Evolutionary conservation across 768 basidiomycete genomes (phyloP), one percentile per base, ranked within the genome.

Genomic region (Tremella fuciformis): DNA sequence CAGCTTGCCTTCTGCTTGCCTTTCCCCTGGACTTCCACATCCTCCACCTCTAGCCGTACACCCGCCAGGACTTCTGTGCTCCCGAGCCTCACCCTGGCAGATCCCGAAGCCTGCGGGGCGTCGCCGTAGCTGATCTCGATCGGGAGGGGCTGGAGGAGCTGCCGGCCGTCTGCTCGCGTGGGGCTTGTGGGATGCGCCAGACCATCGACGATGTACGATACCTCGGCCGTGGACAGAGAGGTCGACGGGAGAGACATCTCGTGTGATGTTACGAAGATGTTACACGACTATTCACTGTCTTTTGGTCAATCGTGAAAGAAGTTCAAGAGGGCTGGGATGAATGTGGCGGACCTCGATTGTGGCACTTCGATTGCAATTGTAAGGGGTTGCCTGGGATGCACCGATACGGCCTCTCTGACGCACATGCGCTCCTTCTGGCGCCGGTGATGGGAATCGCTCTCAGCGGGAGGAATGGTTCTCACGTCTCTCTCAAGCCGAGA

Each of bases 31-130:
- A 15, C 46, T 8, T 29, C 54, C 13, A 62, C 60, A 60, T 75
- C 72, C 2, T 61, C 68, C 3, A 77, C 76, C 55, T 77, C 76
- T 46, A 77, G 53, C 55, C 71, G 63, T 42, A 77, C 67, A 7
- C 76, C 76, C 1, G 71, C 76, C 16, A 77, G 53, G 0, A 77
- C 69, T 53, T 77, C 70, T 8, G 76, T 75, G 29, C 63, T 69
- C 15, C 69, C 66, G 0, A 71, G 25, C 7, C 64, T 57, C 22
- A 77, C 65, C 52, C 72, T 49, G 0, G 76, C 64, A 38, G 65
- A 68, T 1, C 76, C 76, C 34, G 66, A 71, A 1, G 76, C 73
- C 42, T 75, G 74, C 0, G 76, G 76, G 13, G 71, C 72, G 21
- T 73, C 71, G 3, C 70, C 70, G 26, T 71, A 72, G 1, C 64